Base-by-base conservation (phyloP, 495 filamentous ascomycete genomes). In the Penicillium waksmanii region DNA sequence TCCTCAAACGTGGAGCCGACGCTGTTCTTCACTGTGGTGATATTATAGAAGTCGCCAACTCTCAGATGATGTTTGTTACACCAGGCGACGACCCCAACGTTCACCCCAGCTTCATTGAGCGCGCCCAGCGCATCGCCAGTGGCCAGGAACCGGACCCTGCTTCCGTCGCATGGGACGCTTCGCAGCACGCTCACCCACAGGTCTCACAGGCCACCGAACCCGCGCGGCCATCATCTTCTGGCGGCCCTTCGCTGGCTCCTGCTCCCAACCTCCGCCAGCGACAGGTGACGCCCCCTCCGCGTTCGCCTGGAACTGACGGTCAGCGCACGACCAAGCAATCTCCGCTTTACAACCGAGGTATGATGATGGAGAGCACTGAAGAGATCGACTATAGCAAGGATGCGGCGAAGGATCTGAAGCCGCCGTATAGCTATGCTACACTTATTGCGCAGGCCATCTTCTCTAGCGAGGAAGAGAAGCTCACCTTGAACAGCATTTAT, bases 51-150 rank as follows among this genome's bases (percentile, higher is more conserved):
- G 88, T 97, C 71, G 89, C 87, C 58, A 92, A 92, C 47, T 87
- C 91, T 6, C 92, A 98, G 77, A 98, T 98, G 95, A 92, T 98
- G 85, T 98, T 98, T 76, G 89, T 97, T 17, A 82, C 93, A 23
- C 92, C 95, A n/a, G 72, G 83, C 61, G 75, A 84, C 72, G 71
- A 83, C 62, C 73, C 81, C 69, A 69, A 82, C n/a, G 86, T 95
- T 55, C 63, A 84, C 56, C 73, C 81, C 51, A 73, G 76, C 73
- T 73, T 86, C 72, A 59, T 86, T 69, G 69, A 85, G 62, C 51
- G 82, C 68, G 57, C 77, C 17, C 73, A 80, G 61, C 79, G 77
- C 49, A 71, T 82, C 23, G 76, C 73, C 9, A 73, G 73, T 50
- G 77, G 78, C n/a, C 75, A 80, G 46, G 75, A 81, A 40, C 63